Evolutionary conservation across 1,284 basidiomycete genomes (phyloP).

Genomic region (Peniophora sp.): DNA sequence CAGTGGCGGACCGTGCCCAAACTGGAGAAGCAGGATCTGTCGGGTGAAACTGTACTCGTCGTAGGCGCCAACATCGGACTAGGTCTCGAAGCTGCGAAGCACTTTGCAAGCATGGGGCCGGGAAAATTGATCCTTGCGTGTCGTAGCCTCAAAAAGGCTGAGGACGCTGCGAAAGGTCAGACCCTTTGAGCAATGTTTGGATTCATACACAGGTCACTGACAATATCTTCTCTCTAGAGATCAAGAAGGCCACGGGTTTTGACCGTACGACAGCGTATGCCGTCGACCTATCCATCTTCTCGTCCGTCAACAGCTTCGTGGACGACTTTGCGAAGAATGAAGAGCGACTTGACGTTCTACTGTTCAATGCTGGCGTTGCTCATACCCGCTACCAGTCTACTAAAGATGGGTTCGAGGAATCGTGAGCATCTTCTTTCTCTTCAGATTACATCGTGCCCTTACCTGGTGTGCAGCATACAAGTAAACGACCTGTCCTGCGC

Average conservation of each 20-base stretch:
- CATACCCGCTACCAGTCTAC: constrained; percentile 12
- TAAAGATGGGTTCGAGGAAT: constrained; percentile 21
- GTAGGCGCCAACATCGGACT: constrained; percentile 24
- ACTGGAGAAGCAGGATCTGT: constrained; percentile 1
- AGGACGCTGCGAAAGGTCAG: constrained; percentile 16
- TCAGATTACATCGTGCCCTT: too few species aligned
- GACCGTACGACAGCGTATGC: constrained; percentile 14
- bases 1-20: neutral
- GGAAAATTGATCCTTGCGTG: constrained; percentile 21
- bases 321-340: constrained; percentile 16
- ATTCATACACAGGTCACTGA: neutral
- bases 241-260: constrained; percentile 13
- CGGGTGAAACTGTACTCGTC: constrained; percentile 19
- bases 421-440: constrained; percentile 11
- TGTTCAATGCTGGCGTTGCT: constrained; percentile 21
- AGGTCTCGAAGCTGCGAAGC: constrained; percentile 24
- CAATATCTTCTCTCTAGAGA: neutral
- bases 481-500: constrained; percentile 32
- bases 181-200: neutral
- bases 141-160: constrained; percentile 17
- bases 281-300: constrained; percentile 19
- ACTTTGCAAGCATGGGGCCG: constrained; percentile 19
- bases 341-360: constrained; percentile 20
- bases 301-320: constrained; percentile 19
- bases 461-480: constrained; percentile 27